These are phyloP conservation scores for Leucocoprinus leucothites DNA, from an alignment of 768 basidiomycete species.

Conservation along the genomic window DNA sequence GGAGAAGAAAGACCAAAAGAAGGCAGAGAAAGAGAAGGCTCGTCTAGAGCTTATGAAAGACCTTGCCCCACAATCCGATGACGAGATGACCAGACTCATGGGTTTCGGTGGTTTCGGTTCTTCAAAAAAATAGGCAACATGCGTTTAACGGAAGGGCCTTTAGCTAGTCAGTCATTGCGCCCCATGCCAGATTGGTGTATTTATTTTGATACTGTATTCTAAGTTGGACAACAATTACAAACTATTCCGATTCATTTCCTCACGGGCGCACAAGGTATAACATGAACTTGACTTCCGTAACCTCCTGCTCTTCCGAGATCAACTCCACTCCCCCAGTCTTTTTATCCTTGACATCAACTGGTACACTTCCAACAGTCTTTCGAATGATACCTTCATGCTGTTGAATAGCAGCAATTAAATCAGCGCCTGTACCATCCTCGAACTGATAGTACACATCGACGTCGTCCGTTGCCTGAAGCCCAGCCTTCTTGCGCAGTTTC, in stretches of 20 bases:
- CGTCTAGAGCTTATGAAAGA: conserved; percentile 62
- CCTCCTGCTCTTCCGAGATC: conserved; percentile 85
- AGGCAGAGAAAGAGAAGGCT: conserved; percentile 71
- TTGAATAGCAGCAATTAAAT: conserved; percentile 60
- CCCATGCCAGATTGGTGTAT: conserved; percentile 20
- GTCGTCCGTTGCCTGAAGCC: conserved; percentile 92
- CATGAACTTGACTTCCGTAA: conserved; percentile 74
- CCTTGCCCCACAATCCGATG: conserved; percentile 40
- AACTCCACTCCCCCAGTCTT: conserved; percentile 48
- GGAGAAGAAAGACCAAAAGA: conserved; percentile 76
- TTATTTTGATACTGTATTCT: conserved; percentile 18
- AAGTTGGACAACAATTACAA: conserved; percentile 21
- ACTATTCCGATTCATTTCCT: conserved; percentile 12
- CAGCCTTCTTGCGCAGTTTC: conserved; percentile 93
- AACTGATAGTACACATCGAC: conserved; percentile 85
- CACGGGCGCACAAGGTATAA: conserved; percentile 62
- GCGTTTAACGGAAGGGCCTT: not conserved
- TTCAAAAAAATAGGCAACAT: conserved; percentile 61
- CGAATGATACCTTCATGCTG: conserved; percentile 68
- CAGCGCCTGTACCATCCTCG: conserved; percentile 62
- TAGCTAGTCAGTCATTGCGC: conserved; percentile 7
- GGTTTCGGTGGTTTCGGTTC: conserved; percentile 90
- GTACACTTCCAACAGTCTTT: conserved; percentile 73
- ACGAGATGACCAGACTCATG: conserved; percentile 81
- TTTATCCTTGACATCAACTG: conserved; percentile 54